Evolutionary conservation across 2,329 filamentous ascomycete species (phyloP), one percentile per base, ranked within the genome.

Genomic region (Coniochaeta hoffmannii): DNA sequence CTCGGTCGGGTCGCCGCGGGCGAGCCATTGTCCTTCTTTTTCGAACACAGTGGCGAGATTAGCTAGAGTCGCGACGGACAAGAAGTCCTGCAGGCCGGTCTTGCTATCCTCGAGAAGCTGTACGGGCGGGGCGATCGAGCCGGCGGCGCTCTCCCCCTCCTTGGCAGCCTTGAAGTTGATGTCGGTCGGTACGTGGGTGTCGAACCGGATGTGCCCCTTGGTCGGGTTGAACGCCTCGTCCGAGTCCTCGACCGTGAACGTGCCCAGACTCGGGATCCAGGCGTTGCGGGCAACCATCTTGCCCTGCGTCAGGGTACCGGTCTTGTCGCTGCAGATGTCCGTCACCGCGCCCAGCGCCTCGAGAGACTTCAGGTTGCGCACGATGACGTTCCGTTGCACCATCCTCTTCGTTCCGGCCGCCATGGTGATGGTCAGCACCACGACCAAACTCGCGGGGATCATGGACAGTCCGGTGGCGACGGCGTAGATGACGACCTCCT

Each of bases 291-390:
- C 79, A 46, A 86, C 80, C 84, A 87, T 87, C 66, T 83, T 83
- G 58, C 84, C 80, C 62, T 84, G 81, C 8, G 82, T 85, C 51
- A 86, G 71, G 1, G 85, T 88, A 44, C 86, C 85, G 4, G 85
- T 88, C 71, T 88, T 87, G 74, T 87, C 85, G 36, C 83, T 86
- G 68, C 84, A 87, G 58, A 88, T 85, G 61, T 85, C 82, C 58
- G 83, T 87, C n/a, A 88, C 83, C 55, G 82, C 83, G 50, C 85
- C 85, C 38, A 88, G 78, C 15, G 85, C 84, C 63, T 88, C 85
- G 7, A 88, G 76, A 2, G 82, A 82, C 4, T 81, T 77, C 64
- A 87, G 77, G 61, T 85, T 84, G 57, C 79, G 73, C 28, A 82
- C 77, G 54, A 83, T 74, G 50, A 83, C 79, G 61, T 82, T 73